phyloP scores from a whole-genome alignment of 2,329 filamentous ascomycete genomes.

The Penicillium freii region DNA sequence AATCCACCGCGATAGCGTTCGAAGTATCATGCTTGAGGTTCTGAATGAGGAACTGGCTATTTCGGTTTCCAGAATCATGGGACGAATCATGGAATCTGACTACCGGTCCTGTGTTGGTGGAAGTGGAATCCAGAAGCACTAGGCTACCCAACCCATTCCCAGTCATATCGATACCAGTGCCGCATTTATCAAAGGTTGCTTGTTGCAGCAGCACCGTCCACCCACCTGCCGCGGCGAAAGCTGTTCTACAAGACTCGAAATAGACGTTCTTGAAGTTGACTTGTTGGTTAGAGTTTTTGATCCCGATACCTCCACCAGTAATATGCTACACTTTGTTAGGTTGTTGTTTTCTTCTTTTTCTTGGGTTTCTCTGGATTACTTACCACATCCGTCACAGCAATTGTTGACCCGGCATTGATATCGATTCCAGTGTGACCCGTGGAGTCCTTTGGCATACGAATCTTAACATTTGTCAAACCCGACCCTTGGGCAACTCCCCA shows the following conservation, averaged over 20 bases:
- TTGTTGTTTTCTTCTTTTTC: background rate
- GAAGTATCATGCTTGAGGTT: slow-evolving; percentile 25
- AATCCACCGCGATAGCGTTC: slow-evolving; percentile 32
- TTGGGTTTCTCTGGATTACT: background rate
- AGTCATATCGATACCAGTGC: slow-evolving; percentile 31
- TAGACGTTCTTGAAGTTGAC: slow-evolving; percentile 48
- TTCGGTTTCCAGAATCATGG: slow-evolving; percentile 25
- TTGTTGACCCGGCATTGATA: slow-evolving; percentile 26
- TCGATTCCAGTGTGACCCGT: slow-evolving; percentile 31
- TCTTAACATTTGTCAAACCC: slow-evolving; percentile 32
- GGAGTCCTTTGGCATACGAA: slow-evolving; percentile 33
- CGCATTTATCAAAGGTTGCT: slow-evolving; percentile 29
- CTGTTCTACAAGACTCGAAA: slow-evolving; percentile 60
- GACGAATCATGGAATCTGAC: slow-evolving; percentile 31
- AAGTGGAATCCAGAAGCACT: slow-evolving; percentile 30
- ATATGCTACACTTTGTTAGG: slow-evolving; percentile 22
- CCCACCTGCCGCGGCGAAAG: slow-evolving; percentile 43
- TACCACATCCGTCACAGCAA: slow-evolving; percentile 30
- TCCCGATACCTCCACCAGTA: slow-evolving; percentile 29
- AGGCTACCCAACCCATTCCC: slow-evolving; percentile 27
- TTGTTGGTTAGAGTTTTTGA: slow-evolving; percentile 33
- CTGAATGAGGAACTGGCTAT: slow-evolving; percentile 31
- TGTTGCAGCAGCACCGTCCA: slow-evolving; percentile 29
- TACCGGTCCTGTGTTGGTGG: slow-evolving; percentile 25
- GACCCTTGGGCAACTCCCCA: slow-evolving; percentile 38